Evolutionary conservation across 1,284 basidiomycete species (phyloP).

Genomic region (Ustanciosporium gigantosporum): DNA sequence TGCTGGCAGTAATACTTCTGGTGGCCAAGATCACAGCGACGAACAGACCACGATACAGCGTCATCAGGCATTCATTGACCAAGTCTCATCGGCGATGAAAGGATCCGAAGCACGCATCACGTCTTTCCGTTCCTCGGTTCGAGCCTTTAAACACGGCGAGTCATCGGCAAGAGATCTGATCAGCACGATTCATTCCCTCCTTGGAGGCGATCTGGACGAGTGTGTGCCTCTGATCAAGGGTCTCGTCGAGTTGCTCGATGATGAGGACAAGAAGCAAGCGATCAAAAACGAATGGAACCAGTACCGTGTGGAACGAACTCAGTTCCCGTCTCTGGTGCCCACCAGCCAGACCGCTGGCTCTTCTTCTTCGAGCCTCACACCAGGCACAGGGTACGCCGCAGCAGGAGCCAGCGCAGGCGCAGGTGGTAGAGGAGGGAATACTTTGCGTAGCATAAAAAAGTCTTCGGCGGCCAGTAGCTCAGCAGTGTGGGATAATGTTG

Average conservation of each 20-base stretch:
- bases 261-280: slow-evolving; percentile 79
- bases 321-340: slow-evolving; percentile 33
- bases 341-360: neutral
- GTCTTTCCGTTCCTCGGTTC: slow-evolving; percentile 78
- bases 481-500: slow-evolving; percentile 83
- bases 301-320: slow-evolving; percentile 76
- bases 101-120: slow-evolving; percentile 72
- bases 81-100: slow-evolving; percentile 71
- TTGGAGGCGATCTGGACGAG: slow-evolving; percentile 66
- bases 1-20: slow-evolving; percentile 43
- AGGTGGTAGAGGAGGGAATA: slow-evolving; percentile 66
- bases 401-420: slow-evolving; percentile 1
- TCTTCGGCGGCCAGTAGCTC: slow-evolving; percentile 68
- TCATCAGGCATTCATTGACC: slow-evolving; percentile 71
- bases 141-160: slow-evolving; percentile 78
- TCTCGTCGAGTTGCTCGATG: slow-evolving; percentile 65
- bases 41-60: no score
- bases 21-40: slow-evolving; percentile 67
- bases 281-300: slow-evolving; percentile 78
- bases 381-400: slow-evolving; percentile 9
- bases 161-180: slow-evolving; percentile 80
- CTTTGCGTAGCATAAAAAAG: slow-evolving; percentile 80
- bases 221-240: slow-evolving; percentile 72
- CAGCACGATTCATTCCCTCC: slow-evolving; percentile 80
- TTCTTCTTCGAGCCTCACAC: neutral